Evolutionary conservation across 257 asterid species (phyloP).

Genomic region (Solanum stenotomum): DNA sequence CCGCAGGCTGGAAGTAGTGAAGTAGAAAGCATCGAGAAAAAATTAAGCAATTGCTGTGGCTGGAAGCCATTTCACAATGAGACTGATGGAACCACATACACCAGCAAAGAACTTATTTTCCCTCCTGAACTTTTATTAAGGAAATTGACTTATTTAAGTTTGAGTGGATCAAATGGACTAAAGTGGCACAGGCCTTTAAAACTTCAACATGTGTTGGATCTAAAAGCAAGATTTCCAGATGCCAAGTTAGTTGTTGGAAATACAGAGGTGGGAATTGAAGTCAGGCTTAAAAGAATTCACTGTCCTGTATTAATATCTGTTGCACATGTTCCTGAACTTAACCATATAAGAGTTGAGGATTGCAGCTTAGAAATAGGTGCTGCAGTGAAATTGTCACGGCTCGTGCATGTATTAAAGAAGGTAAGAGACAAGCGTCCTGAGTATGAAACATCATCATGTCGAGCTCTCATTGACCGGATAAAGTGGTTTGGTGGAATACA

Average conservation of each 20-base stretch:
- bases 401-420: constrained; percentile 37
- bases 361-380: constrained; percentile 91
- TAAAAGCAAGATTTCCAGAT: constrained; percentile 52
- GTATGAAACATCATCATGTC: constrained; percentile 70
- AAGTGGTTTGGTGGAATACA: constrained; percentile 98
- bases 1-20: constrained; percentile 18
- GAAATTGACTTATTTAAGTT: constrained; percentile 38
- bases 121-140: constrained; percentile 81
- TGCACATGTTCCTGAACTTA: constrained; percentile 70
- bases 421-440: constrained; percentile 37
- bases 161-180: constrained; percentile 66
- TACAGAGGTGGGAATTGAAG: constrained; percentile 88
- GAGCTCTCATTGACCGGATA: constrained; percentile 64
- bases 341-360: constrained; percentile 42
- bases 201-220: constrained; percentile 57
- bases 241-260: constrained; percentile 79
- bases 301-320: constrained; percentile 73
- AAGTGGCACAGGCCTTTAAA: constrained; percentile 79
- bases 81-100: constrained; percentile 62
- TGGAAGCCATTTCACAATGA: constrained; percentile 53
- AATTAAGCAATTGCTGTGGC: constrained; percentile 9
- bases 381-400: constrained; percentile 70
- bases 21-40: constrained; percentile 10
- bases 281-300: constrained; percentile 59
- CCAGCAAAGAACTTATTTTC: constrained; percentile 80